Base-by-base conservation (phyloP, 164 flowering plant genomes). In the Vitis labrusca region DNA sequence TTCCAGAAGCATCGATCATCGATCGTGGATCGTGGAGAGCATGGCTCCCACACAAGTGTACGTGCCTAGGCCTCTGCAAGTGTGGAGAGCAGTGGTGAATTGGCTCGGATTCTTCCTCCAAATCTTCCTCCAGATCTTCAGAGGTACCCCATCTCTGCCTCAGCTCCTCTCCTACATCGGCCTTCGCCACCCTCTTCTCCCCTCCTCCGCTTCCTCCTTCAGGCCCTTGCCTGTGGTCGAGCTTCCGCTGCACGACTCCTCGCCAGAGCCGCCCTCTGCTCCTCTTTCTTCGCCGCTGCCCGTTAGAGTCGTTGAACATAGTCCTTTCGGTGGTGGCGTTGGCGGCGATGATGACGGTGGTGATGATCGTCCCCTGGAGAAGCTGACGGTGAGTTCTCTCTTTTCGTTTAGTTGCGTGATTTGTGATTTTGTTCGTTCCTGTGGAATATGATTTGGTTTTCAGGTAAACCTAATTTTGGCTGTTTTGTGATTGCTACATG, bases 201-300 rank as follows among this genome's bases (percentile, higher is more conserved):
- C 75, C 50, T 32, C 71, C 12, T 70, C 71, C 52, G 63, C 81
- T 48, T 68, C 66, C 49, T 57, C 78, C 9, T 75, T 72, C 67
- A 72, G 65, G 73, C 71, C 81, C 7, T 65, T 78, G 71, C 81
- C 76, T 8, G 69, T 56, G 16, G 66, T 62, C 59, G 81, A 78
- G 49, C 58, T 78, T 16, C 69, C 78, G 11, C 69, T 68, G 16
- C 70, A 49, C 49, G 65, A 78, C 15, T 48, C 56, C 15, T 50
- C 61, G 2, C 3, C 72, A 1, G 48, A 37, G 44, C 44, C 44
- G 44, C 44, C 44, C 44, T 37, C 44, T 5, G 44, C 8, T 37
- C 7, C 44, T 2, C 44, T 37, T 37, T 37, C 44, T 37, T 37
- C 44, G 44, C 44, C 44, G 44, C 44, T 37, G 44, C 27, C 27